phyloP scores from a whole-genome alignment of 192 early-diverging fungal species.

The Chytriomyces sp. region DNA sequence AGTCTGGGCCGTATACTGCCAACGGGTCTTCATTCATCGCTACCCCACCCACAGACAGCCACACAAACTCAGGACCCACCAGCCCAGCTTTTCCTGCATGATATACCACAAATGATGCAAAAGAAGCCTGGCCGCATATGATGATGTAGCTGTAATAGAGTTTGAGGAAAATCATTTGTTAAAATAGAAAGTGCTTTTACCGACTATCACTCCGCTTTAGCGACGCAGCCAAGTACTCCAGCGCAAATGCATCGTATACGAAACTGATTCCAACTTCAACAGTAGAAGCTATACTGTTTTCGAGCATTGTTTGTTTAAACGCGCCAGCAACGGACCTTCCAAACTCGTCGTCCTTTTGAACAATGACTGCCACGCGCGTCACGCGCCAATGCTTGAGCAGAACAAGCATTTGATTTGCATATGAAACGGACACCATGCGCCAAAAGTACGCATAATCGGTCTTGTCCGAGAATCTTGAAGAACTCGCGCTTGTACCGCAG shows the following conservation, averaged over 20 bases:
- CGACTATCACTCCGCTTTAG: slow-evolving; percentile 4
- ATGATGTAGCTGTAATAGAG: background rate
- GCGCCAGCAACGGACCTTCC: background rate
- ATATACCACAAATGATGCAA: no score
- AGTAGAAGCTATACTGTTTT: background rate
- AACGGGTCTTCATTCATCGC: no score
- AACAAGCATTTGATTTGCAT: background rate
- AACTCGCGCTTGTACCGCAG: background rate
- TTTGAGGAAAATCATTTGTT: no score
- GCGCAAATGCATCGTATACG: background rate
- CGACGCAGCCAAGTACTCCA: background rate
- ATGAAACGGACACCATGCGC: background rate
- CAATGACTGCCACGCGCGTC: background rate
- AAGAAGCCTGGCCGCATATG: background rate
- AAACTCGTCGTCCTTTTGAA: slow-evolving; percentile 22
- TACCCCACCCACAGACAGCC: background rate
- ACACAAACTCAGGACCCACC: slow-evolving; percentile 3
- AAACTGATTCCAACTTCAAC: background rate
- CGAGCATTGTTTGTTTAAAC: no score
- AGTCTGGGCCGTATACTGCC: no score
- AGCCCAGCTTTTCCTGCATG: background rate
- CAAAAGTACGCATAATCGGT: slow-evolving; percentile 17
- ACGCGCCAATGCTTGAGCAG: background rate
- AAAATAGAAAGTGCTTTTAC: no score
- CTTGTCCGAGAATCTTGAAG: background rate